phyloP scores from a whole-genome alignment of 768 basidiomycete genomes.

The Calocybe cyanea region DNA sequence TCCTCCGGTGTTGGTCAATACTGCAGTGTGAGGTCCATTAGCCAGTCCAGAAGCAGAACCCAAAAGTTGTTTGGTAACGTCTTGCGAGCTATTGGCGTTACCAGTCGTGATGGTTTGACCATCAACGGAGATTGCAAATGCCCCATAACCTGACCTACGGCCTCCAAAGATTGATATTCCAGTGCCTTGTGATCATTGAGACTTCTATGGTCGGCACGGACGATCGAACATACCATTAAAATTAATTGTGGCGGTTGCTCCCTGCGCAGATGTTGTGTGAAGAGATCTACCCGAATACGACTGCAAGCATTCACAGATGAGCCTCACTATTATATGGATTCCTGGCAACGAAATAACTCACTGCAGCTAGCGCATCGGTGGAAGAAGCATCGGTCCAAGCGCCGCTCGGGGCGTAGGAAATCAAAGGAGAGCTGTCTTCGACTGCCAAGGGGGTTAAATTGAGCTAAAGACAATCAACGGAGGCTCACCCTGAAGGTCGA shows the following conservation, averaged over 20 bases:
- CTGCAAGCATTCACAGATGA: conserved; percentile 21
- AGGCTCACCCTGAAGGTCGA: conserved; percentile 37
- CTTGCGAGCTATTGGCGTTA: conserved; percentile 26
- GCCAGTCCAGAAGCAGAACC: conserved; percentile 38
- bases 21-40: conserved; percentile 44
- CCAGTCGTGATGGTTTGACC: conserved; percentile 32
- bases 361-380: conserved; percentile 35
- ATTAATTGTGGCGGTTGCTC: conserved; percentile 45
- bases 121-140: conserved; percentile 42
- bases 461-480: not conserved
- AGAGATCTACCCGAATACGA: conserved; percentile 41
- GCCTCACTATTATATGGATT: not conserved
- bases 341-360: conserved; percentile 18
- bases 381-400: conserved; percentile 46
- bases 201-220: not conserved
- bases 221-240: conserved; percentile 40
- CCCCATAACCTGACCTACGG: conserved; percentile 41
- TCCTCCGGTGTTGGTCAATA: conserved; percentile 41
- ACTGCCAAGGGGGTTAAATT: conserved; percentile 28
- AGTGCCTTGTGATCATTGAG: conserved; percentile 31
- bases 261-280: conserved; percentile 38
- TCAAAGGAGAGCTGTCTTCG: conserved; percentile 54
- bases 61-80: conserved; percentile 34
- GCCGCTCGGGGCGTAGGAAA: conserved; percentile 44
- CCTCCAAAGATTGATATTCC: conserved; percentile 52